Percentiles rank a stretch among this genome's conserved stretches.
phyloP scores from a whole-genome alignment of 1,284 basidiomycete species.

The Leccinum pachyderme region DNA sequence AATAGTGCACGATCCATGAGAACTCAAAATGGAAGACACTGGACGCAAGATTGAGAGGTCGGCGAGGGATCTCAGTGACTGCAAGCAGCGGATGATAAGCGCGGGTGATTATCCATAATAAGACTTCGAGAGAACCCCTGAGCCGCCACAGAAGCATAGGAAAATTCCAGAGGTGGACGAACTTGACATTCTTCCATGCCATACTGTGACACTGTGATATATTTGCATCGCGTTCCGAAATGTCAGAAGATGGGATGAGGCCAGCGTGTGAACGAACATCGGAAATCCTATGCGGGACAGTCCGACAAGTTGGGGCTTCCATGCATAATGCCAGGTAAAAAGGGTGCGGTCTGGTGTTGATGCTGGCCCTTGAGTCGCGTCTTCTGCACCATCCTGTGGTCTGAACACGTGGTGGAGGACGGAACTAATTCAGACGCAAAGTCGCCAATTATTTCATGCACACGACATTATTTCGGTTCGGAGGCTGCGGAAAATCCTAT shows the following conservation, averaged over 20 bases:
- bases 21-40: background rate
- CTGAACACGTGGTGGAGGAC: background rate
- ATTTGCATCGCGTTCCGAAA: conserved; percentile 15
- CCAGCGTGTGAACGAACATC: conserved; percentile 21
- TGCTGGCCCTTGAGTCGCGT: background rate
- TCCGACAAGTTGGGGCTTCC: background rate
- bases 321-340: conserved; percentile 1
- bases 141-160: conserved; percentile 30
- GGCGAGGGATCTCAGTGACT: conserved; percentile 1
- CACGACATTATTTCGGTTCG: conserved; percentile 9
- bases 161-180: conserved; percentile 25
- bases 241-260: conserved; percentile 11
- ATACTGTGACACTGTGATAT: conserved; percentile 18
- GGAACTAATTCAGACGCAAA: conserved; percentile 8
- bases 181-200: conserved; percentile 22
- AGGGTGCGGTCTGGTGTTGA: background rate
- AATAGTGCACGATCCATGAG: background rate
- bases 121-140: conserved; percentile 20
- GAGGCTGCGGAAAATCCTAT: conserved; percentile 10
- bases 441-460: conserved; percentile 7
- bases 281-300: conserved; percentile 12
- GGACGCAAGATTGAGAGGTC: background rate
- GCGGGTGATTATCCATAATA: conserved; percentile 26
- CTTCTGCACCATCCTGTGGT: conserved; percentile 2
- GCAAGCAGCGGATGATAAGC: conserved; percentile 21